Conservation (phyloP, 23 red algal genomes). For the Pyropia haitanensis region DNA sequence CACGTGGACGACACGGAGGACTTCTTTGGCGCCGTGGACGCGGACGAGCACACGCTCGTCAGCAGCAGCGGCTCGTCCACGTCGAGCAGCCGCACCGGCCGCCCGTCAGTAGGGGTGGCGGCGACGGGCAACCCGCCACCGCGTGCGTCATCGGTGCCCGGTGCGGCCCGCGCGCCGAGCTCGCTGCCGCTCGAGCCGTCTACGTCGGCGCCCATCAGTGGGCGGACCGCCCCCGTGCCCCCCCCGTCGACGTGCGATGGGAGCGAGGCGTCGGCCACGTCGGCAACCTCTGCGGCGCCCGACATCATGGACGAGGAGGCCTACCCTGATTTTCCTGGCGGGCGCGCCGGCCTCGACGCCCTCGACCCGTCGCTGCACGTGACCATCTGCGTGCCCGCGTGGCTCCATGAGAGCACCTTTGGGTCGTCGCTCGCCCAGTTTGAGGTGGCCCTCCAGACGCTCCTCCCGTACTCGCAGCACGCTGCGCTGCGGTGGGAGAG, state of each 20-base stretch:
- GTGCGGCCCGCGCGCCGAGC: background rate
- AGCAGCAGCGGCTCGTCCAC: too few relatives aligned
- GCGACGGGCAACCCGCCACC: too few relatives aligned
- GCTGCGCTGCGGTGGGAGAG: constrained; percentile 97
- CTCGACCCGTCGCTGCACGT: constrained; percentile 53
- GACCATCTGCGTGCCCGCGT: constrained; percentile 78
- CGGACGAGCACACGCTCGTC: too few relatives aligned
- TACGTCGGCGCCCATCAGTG: background rate
- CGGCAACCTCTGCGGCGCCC: background rate
- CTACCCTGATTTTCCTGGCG: constrained; percentile 3
- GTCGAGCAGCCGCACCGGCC: too few relatives aligned
- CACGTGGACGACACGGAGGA: too few relatives aligned
- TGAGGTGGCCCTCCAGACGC: constrained; percentile 42
- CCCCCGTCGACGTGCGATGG: background rate
- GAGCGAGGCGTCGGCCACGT: too few relatives aligned
- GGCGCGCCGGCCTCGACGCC: background rate
- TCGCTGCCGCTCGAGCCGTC: background rate
- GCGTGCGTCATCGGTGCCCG: background rate
- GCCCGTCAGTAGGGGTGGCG: too few relatives aligned
- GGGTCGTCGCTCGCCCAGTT: constrained; percentile 78
- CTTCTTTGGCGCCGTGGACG: too few relatives aligned
- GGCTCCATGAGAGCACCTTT: constrained; percentile 69
- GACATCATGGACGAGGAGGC: constrained; percentile 1
- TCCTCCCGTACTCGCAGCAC: constrained; percentile 73
- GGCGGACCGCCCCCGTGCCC: background rate